Evolutionary conservation across 1,284 basidiomycete genomes (phyloP), one percentile per base, ranked within the genome.

Genomic region (Gymnopus androsaceus): DNA sequence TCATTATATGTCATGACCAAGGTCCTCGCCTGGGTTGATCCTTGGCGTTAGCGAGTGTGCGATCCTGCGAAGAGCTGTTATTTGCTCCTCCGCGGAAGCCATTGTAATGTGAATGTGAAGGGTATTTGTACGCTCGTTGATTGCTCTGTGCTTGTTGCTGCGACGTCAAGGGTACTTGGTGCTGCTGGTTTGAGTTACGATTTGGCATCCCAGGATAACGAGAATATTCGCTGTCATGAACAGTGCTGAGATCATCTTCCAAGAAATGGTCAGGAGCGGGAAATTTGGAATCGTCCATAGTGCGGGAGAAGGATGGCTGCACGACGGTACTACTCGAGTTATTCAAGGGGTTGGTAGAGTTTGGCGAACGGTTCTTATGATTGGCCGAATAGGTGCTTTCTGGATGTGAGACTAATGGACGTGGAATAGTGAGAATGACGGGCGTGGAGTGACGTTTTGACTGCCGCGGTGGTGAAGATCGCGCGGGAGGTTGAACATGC

Each of bases 281-380:
- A 45, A 38, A 50, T 40, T 50, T 54, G 28, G 28, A 7, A 25
- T 17, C 46, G 27, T 45, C 40, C 4, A 17, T 21, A 12, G 51
- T 48, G 14, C 51, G 55, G n/a, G 55, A 60, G 31, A 21, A 51
- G 3, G 42, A 55, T 7, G 55, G 44, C 23, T 56, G 55, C 1
- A 45, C 4, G 38, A 56, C 15, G 28, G 23, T 54, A 41, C 49
- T 54, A 23, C 46, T 51, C n/a, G 53, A 37, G 15, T 45, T 36
- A 27, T 54, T 30, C 3, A 21, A n/a, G 14, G 42, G 52, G 30
- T 51, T 12, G 21, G 14, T 44, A 15, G 42, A 46, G 19, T 17
- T 31, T 12, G 51, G 41, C 28, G 17, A 40, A 42, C 19, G 15
- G 19, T 9, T 19, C 7, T 4, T 15, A 6, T 28, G 36, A 27